These are phyloP conservation scores for Ophiostoma sp. DNA, from an alignment of 2,329 filamentous ascomycete genomes.

Conservation along the genomic window DNA sequence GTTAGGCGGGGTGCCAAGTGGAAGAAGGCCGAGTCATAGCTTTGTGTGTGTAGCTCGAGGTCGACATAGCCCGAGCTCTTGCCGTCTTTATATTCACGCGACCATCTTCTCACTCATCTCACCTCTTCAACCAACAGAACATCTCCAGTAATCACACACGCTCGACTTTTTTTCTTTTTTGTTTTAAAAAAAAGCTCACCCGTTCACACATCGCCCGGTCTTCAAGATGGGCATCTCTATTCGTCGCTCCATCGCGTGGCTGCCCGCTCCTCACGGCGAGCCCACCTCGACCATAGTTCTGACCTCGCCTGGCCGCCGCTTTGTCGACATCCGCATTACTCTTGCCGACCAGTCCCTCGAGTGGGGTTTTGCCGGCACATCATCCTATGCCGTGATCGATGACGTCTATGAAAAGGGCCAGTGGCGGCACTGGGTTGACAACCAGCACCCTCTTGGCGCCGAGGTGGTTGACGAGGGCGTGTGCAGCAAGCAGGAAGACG, in stretches of 20 bases:
- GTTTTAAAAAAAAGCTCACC: not conserved
- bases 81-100: not conserved
- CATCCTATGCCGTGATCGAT: conserved; percentile 36
- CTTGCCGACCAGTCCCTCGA: conserved; percentile 41
- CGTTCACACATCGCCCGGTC: not conserved
- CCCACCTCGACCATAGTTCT: conserved; percentile 61
- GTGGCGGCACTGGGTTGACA: conserved; percentile 60
- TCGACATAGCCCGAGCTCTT: not conserved
- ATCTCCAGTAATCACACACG: not conserved
- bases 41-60: not conserved
- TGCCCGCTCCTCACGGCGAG: conserved; percentile 48
- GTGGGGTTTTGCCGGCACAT: conserved; percentile 61
- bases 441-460: conserved; percentile 39
- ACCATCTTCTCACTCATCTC: not conserved
- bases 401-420: conserved; percentile 33
- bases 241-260: conserved; percentile 56
- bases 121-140: not conserved
- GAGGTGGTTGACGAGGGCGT: conserved; percentile 50
- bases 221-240: conserved; percentile 48
- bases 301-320: conserved; percentile 52
- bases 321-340: conserved; percentile 57
- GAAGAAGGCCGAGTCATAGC: not conserved
- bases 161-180: not conserved
- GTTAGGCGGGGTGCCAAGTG: conserved; percentile 6
- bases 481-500: conserved; percentile 44